Evolutionary conservation across 768 basidiomycete genomes (phyloP).

Genomic region (Fistulinella prunicolor): DNA sequence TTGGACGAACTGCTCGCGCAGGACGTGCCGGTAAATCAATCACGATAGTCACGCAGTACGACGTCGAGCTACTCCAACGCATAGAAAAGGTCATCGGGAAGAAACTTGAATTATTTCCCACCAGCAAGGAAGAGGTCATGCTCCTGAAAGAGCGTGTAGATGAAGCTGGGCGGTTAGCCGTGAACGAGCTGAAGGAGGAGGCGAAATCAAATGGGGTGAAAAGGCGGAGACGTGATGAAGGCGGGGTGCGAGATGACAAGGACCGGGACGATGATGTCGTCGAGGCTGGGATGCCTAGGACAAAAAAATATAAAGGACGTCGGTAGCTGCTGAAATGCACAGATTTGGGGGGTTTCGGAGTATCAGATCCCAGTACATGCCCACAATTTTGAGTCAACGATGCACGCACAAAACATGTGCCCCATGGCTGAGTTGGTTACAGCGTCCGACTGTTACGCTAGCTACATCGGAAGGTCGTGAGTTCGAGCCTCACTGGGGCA

Average conservation of each 20-base stretch:
- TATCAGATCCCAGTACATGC: no score
- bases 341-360: no score
- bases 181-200: constrained; percentile 79
- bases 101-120: constrained; percentile 86
- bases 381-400: no score
- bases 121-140: constrained; percentile 85
- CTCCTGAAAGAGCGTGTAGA: constrained; percentile 85
- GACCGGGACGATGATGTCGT: constrained; percentile 93
- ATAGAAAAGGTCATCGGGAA: constrained; percentile 92
- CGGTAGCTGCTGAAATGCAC: constrained; percentile 28
- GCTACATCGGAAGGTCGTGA: constrained; percentile 60
- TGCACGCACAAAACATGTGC: constrained; percentile 38
- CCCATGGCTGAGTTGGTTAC: constrained; percentile 78
- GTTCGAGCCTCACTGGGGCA: constrained; percentile 68
- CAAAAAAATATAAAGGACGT: constrained; percentile 53
- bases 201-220: constrained; percentile 48
- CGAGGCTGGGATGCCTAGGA: constrained; percentile 81
- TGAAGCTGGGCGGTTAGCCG: constrained; percentile 78
- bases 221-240: constrained; percentile 48
- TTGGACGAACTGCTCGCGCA: constrained; percentile 95
- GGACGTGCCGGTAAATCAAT: constrained; percentile 97
- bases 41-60: constrained; percentile 98
- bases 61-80: constrained; percentile 92
- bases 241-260: constrained; percentile 62
- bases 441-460: constrained; percentile 68